Conservation (phyloP, 225 moss, liverwort and hornwort species). For the Ulota crispa region DNA sequence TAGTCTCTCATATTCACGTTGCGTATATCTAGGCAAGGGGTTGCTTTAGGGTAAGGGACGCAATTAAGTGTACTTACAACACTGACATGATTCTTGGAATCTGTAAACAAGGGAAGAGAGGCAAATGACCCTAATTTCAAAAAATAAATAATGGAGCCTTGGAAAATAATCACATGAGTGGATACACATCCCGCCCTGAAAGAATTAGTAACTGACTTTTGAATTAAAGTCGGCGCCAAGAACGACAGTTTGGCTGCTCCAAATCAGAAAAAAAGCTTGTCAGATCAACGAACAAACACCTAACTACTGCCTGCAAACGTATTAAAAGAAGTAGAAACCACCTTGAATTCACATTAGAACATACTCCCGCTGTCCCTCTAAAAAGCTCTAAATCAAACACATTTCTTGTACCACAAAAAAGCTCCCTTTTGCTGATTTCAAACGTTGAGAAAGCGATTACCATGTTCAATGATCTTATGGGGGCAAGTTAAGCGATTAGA, state of each 20-base stretch:
- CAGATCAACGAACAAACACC: neutral
- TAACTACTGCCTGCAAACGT: neutral
- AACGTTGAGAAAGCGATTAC: no score
- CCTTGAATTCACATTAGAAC: neutral
- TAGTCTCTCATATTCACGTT: neutral
- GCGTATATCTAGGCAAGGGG: neutral
- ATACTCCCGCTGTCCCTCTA: neutral
- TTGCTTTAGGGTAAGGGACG: neutral
- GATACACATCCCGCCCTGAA: conserved; percentile 96
- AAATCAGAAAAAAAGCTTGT: conserved; percentile 3
- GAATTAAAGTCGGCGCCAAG: conserved; percentile 83
- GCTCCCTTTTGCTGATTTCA: no score
- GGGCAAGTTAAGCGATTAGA: no score
- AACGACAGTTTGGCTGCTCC: conserved; percentile 74
- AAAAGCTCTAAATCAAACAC: no score
- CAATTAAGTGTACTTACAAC: neutral
- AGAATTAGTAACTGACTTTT: conserved; percentile 81
- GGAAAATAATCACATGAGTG: conserved; percentile 17
- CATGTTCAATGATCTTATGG: no score
- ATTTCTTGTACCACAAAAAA: no score
- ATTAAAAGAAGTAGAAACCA: neutral
- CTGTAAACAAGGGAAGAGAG: neutral
- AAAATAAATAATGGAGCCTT: neutral
- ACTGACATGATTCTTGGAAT: neutral
- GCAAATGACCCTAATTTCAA: conserved; percentile 15